These are phyloP conservation scores for Thermothelomyces thermophilus DNA, from an alignment of 2,329 filamentous ascomycete species.

Conservation along the genomic window DNA sequence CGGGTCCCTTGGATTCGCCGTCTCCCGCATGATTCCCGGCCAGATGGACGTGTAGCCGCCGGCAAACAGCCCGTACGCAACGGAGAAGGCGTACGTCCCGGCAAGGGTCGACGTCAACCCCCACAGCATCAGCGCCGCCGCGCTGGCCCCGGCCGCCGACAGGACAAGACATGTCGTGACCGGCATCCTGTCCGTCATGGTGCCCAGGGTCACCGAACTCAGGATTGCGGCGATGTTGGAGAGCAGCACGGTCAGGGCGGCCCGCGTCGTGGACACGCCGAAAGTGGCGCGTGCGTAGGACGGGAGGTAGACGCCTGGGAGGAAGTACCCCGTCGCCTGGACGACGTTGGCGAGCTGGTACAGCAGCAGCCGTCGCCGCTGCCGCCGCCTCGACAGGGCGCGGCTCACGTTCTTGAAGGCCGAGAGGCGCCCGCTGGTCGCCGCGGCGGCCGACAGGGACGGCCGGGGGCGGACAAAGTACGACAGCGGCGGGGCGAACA, in stretches of 20 bases:
- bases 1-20: constrained; percentile 27
- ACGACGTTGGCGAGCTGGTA: constrained; percentile 5
- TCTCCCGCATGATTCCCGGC: constrained; percentile 48
- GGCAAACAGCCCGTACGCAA: constrained; percentile 59
- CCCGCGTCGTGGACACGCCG: constrained; percentile 39
- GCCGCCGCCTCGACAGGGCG: not conserved
- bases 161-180: constrained; percentile 49
- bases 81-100: constrained; percentile 51
- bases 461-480: constrained; percentile 51
- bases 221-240: constrained; percentile 54
- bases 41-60: constrained; percentile 58
- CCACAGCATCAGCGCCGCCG: constrained; percentile 56
- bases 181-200: constrained; percentile 47
- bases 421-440: not conserved
- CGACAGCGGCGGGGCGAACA: constrained; percentile 48
- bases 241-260: constrained; percentile 53
- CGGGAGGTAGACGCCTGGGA: constrained; percentile 21
- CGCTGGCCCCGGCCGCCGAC: constrained; percentile 48
- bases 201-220: constrained; percentile 52
- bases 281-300: constrained; percentile 46
- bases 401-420: constrained; percentile 33
- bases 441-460: constrained; percentile 26
- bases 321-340: constrained; percentile 7
- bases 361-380: constrained; percentile 3
- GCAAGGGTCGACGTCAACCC: constrained; percentile 47